These are phyloP conservation scores for Ambrosiella xylebori DNA, from an alignment of 2,329 filamentous ascomycete genomes.

Conservation along the genomic window DNA sequence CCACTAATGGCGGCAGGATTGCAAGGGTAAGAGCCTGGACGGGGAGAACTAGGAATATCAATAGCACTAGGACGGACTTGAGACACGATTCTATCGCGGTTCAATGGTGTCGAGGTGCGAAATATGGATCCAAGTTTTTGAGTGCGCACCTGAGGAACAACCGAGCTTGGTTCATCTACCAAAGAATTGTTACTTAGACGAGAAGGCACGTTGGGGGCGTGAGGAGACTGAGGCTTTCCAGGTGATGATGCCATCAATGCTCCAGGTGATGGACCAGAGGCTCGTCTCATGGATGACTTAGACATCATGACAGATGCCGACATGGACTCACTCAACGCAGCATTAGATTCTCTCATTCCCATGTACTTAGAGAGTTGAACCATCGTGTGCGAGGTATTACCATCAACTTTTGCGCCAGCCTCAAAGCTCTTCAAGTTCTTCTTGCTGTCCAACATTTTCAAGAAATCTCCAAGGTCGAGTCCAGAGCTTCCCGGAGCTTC, in stretches of 20 bases:
- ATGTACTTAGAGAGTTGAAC: conserved; percentile 75
- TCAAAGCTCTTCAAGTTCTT: conserved; percentile 76
- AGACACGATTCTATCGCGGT: conserved; percentile 24
- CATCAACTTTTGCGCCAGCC: conserved; percentile 41
- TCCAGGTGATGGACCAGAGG: conserved; percentile 36
- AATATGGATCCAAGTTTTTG: background rate
- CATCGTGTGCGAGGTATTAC: conserved; percentile 55
- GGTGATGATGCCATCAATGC: conserved; percentile 80
- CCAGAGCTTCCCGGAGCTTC: background rate
- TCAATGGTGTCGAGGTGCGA: background rate
- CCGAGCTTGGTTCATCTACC: background rate
- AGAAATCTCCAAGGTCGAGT: conserved; percentile 70
- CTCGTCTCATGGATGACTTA: conserved; percentile 39
- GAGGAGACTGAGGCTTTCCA: conserved; percentile 66
- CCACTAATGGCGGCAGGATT: conserved; percentile 50
- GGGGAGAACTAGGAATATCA: conserved; percentile 55
- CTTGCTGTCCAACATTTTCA: conserved; percentile 73
- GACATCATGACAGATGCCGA: conserved; percentile 76
- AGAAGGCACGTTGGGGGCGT: conserved; percentile 85
- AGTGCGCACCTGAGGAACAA: background rate
- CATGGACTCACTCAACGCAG: conserved; percentile 80
- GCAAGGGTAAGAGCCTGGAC: conserved; percentile 36
- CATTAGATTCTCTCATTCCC: conserved; percentile 75
- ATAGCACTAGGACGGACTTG: conserved; percentile 41
- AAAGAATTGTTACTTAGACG: conserved; percentile 85